These are phyloP conservation scores for Azolla pinnata DNA, from an alignment of 75 land plant species.

Conservation along the genomic window DNA sequence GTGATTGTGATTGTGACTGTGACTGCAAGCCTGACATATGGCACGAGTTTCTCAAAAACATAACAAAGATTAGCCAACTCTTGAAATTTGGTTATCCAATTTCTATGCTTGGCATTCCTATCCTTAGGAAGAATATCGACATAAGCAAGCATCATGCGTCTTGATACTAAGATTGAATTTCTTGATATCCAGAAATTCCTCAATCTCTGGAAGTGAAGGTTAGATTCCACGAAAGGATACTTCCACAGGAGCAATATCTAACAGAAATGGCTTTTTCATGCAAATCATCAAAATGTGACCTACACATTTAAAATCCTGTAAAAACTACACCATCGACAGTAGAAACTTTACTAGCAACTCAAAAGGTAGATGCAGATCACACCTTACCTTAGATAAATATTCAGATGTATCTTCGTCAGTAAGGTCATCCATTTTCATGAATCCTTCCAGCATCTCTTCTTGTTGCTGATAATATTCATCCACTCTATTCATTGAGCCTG, in stretches of 20 bases:
- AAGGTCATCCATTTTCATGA: slow-evolving; percentile 76
- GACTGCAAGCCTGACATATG: too few relatives aligned
- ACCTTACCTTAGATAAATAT: slow-evolving; percentile 38
- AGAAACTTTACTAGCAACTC: background rate
- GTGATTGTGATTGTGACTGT: too few relatives aligned
- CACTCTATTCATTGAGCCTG: slow-evolving; percentile 47
- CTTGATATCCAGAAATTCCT: background rate
- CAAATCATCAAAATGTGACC: too few relatives aligned
- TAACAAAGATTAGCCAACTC: too few relatives aligned
- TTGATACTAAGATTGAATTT: background rate
- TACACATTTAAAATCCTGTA: too few relatives aligned
- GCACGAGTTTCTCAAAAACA: background rate
- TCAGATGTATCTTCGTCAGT: slow-evolving; percentile 57
- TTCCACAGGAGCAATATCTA: too few relatives aligned
- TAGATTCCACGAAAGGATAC: too few relatives aligned
- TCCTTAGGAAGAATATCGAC: background rate
- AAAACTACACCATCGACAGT: background rate
- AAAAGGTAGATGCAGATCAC: background rate
- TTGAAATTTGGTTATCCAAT: background rate
- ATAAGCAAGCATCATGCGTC: background rate
- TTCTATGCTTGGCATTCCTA: background rate
- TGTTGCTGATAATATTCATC: slow-evolving; percentile 93
- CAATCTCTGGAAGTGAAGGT: background rate
- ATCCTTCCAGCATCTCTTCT: slow-evolving; percentile 77
- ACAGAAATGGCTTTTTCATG: too few relatives aligned